Base-by-base conservation (phyloP, 352 stramenopile genomes). In the Sclerospora graminicola region DNA sequence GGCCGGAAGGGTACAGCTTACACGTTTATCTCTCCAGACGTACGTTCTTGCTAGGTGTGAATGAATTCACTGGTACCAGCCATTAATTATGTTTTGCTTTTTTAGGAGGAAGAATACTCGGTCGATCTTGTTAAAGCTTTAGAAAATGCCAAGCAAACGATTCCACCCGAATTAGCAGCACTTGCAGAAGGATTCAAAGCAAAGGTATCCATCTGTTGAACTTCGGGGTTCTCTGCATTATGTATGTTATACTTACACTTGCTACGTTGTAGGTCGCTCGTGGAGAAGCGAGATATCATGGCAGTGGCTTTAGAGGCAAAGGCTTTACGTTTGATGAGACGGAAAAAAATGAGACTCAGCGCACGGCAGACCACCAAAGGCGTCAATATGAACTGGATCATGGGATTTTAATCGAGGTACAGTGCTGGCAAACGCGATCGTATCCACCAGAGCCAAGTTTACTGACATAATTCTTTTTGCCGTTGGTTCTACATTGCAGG, bases 321-420 rank as follows among this genome's bases (percentile, higher is more conserved):
- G 97, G 97, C 4, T 99, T 96, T 64, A 98, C 91, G 1, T 99
- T 99, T 53, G 96, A 99, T 50, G 94, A 96, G 21, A 97, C 66
- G 11, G 97, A 99, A 60, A 84, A 96, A 45, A 98, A 86, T 37
- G 96, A 99, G 62, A 79, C 90, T 8, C 95, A 99, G 57, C 86
- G 93, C 32, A 74, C 89, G 20, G 88, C 88, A 29, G 80, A 95
- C 54, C 58, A 96, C 31, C 90, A 98, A 54, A 82, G 73, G 27
- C 82, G 87, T 5, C 86, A 94, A 46, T 93, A 93, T 41, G 83
- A 95, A 50, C 60, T 95, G 16, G 79, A 94, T 35, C 69, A 93
- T 44, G 84, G 81, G 15, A 85, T 89, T 29, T 51, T 82, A 20
- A 63, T 88, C 36, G 77, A 89, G 60, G 74, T 84, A 63, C 28